A percentile compares a stretch with the other conserved stretches of the same genome.
Evolutionary conservation across 2,329 filamentous ascomycete genomes (phyloP).

Genomic region (Hymenotorrendiella dingleyae): DNA sequence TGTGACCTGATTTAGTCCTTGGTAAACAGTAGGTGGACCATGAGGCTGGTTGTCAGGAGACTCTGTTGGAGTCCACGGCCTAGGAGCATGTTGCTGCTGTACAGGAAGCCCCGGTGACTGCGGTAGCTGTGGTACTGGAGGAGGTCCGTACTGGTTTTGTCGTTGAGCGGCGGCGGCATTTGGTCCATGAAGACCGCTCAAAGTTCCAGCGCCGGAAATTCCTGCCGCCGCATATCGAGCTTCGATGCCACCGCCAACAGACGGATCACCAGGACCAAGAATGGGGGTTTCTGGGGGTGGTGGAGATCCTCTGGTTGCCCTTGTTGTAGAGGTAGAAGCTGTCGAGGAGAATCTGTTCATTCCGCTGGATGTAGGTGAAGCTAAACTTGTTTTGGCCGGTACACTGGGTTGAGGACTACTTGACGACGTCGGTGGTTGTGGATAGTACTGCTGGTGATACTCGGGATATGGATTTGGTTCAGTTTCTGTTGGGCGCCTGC

Average conservation of each 20-base stretch:
- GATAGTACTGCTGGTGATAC: constrained; percentile 43
- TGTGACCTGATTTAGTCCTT: constrained; percentile 68
- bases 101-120: constrained; percentile 25
- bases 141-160: constrained; percentile 66
- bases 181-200: constrained; percentile 66
- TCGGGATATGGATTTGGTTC: constrained; percentile 20
- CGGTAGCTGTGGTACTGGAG: constrained; percentile 35
- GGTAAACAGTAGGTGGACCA: constrained; percentile 86
- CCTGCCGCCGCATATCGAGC: constrained; percentile 86
- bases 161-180: constrained; percentile 79
- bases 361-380: constrained; percentile 32
- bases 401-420: constrained; percentile 18
- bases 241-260: constrained; percentile 78
- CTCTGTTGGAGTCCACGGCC: constrained; percentile 95
- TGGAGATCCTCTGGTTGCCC: constrained; percentile 85
- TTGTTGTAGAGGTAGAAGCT: constrained; percentile 87
- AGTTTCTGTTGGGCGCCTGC: constrained; percentile 18
- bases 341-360: constrained; percentile 69
- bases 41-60: constrained; percentile 79
- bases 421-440: constrained; percentile 44
- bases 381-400: constrained; percentile 14
- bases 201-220: constrained; percentile 77
- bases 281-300: constrained; percentile 91
- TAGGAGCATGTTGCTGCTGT: constrained; percentile 36
- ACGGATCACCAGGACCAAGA: constrained; percentile 62